Evolutionary conservation across 768 basidiomycete species (phyloP).

Genomic region (Tremella yokohamensis): DNA sequence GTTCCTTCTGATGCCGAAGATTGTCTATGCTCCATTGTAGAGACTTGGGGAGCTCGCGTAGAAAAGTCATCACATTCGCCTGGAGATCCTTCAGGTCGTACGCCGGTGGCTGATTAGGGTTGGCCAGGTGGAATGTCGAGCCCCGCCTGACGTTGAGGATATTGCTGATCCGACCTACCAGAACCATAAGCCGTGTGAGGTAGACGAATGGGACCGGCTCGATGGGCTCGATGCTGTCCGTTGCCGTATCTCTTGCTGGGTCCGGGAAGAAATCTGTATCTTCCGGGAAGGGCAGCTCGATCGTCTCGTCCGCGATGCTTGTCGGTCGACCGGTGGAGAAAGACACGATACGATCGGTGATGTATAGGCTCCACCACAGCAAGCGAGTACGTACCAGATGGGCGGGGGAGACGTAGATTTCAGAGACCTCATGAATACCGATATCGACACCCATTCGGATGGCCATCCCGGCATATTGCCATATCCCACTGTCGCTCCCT

Average conservation of each 20-base stretch:
- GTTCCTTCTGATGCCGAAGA: conserved; percentile 31
- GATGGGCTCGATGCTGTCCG: conserved; percentile 12
- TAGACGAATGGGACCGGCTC: conserved; percentile 43
- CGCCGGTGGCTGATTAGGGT: conserved; percentile 25
- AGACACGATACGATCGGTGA: conserved; percentile 43
- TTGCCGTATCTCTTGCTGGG: conserved; percentile 27
- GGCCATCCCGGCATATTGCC: conserved; percentile 43
- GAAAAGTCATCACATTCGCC: conserved; percentile 18
- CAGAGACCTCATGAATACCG: conserved; percentile 35
- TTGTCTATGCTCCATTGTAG: conserved; percentile 36
- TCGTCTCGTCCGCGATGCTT: conserved; percentile 38
- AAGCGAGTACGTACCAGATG: conserved; percentile 39
- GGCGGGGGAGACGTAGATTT: conserved; percentile 39
- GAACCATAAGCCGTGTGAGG: conserved; percentile 39
- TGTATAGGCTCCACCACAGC: conserved; percentile 40
- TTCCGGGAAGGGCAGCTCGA: conserved; percentile 42
- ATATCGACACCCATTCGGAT: conserved; percentile 44
- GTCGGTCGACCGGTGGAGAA: conserved; percentile 28
- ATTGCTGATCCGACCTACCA: conserved; percentile 40
- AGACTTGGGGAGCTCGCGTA: too few relatives aligned
- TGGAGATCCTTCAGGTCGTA: conserved; percentile 28
- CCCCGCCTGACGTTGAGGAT: conserved; percentile 39
- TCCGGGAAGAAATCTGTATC: conserved; percentile 43
- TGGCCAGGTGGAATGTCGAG: conserved; percentile 10
- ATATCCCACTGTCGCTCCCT: conserved; percentile 37